A percentile compares a stretch with the other conserved stretches of the same genome.
Conservation (phyloP, 176 grass and related monocot species). For the Carex pumila region DNA sequence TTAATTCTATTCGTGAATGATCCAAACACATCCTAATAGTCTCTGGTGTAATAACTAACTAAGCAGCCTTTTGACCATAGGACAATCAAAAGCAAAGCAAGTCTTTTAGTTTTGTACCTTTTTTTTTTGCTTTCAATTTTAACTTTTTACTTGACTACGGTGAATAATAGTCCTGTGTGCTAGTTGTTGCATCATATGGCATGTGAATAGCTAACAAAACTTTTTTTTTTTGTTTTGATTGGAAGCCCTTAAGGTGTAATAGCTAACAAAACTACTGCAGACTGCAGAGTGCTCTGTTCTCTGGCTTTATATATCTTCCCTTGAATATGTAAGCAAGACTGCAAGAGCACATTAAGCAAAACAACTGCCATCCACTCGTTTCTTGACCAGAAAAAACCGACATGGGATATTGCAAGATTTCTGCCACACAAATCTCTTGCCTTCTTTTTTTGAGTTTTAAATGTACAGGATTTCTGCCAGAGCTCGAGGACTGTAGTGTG, state of each 20-base stretch:
- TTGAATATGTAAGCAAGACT: not conserved
- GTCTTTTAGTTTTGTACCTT: not conserved
- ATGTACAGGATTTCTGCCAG: not conserved
- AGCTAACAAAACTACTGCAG: no score
- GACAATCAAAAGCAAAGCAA: not conserved
- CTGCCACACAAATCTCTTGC: not conserved
- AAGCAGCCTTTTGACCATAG: not conserved
- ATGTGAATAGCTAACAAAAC: slow-evolving; percentile 5
- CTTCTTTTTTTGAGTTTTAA: not conserved
- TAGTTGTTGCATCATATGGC: not conserved
- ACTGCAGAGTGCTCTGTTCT: not conserved
- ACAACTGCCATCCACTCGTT: not conserved
- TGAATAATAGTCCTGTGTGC: not conserved
- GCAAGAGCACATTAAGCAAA: not conserved
- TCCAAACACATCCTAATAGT: no score
- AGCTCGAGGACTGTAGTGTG: not conserved
- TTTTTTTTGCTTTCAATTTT: no score
- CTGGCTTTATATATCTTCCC: not conserved
- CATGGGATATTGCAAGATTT: not conserved
- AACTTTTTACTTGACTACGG: not conserved
- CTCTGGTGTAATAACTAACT: not conserved
- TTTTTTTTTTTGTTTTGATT: no score
- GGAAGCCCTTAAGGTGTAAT: no score
- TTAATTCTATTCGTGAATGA: no score
- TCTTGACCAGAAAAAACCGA: not conserved